phyloP scores from a whole-genome alignment of 305 asterid genomes.

The Petunia hybrid region DNA sequence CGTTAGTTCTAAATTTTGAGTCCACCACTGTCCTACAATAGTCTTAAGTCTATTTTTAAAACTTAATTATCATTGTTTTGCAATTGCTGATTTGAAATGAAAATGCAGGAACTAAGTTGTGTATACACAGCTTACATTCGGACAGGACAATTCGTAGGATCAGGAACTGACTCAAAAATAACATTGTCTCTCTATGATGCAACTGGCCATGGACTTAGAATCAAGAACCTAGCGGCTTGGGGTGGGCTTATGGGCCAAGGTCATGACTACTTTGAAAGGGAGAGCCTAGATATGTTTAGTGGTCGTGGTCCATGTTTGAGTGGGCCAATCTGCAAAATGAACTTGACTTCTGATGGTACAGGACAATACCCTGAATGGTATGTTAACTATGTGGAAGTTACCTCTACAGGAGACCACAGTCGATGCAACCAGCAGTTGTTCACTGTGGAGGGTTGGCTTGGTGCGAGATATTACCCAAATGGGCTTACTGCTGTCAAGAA shows the following conservation, averaged over 20 bases:
- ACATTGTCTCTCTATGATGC: constrained; percentile 60
- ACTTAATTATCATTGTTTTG: background rate
- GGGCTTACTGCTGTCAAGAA: no score
- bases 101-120: constrained; percentile 65
- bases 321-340: constrained; percentile 65
- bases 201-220: constrained; percentile 57
- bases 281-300: constrained; percentile 78
- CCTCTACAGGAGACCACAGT: constrained; percentile 65
- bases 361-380: constrained; percentile 79
- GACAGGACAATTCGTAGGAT: constrained; percentile 68
- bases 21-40: background rate
- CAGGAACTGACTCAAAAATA: constrained; percentile 72
- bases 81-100: background rate
- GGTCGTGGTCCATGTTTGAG: constrained; percentile 76
- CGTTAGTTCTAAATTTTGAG: background rate
- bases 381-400: constrained; percentile 68
- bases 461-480: background rate
- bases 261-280: constrained; percentile 74
- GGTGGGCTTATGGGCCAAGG: constrained; percentile 82
- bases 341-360: constrained; percentile 77
- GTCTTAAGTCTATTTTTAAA: background rate
- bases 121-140: constrained; percentile 68
- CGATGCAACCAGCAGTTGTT: constrained; percentile 56
- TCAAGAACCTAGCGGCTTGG: constrained; percentile 70
- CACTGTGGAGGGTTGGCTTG: constrained; percentile 83